These are phyloP conservation scores for Castanea mollissima DNA, from an alignment of 306 rosid species.

Conservation along the genomic window DNA sequence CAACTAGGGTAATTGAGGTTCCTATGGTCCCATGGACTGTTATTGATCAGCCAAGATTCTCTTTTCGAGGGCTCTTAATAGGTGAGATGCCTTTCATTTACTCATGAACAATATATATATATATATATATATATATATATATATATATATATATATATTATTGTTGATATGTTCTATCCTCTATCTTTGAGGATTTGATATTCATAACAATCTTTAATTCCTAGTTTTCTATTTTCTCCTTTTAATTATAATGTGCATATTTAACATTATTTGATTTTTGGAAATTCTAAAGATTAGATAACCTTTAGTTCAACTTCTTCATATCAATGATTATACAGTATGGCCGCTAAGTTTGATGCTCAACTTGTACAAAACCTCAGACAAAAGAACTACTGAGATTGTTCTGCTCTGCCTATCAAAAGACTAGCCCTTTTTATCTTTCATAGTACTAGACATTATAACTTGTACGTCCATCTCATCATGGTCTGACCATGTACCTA, in stretches of 20 bases:
- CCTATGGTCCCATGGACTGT: conserved; percentile 39
- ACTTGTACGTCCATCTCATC: too few species aligned
- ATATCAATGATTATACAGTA: neutral
- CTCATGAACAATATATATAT: neutral
- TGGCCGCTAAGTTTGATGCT: too few species aligned
- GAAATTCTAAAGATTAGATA: neutral
- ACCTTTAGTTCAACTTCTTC: neutral
- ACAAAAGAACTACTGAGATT: too few species aligned
- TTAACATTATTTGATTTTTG: neutral
- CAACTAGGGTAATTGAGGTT: conserved; percentile 25
- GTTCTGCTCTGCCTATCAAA: too few species aligned
- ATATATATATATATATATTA: neutral
- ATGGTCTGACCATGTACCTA: too few species aligned
- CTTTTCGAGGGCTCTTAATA: conserved; percentile 45
- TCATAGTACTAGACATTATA: too few species aligned
- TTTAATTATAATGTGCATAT: neutral
- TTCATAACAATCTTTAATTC: neutral
- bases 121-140: neutral
- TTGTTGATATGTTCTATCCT: neutral
- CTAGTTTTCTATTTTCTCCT: neutral
- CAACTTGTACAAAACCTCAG: too few species aligned
- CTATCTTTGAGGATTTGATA: neutral
- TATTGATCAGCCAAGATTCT: conserved; percentile 44
- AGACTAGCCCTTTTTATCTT: too few species aligned
- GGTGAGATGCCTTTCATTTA: conserved; percentile 24